Base-by-base conservation (phyloP, 441 rosid species). In the Daphne laureola region DNA sequence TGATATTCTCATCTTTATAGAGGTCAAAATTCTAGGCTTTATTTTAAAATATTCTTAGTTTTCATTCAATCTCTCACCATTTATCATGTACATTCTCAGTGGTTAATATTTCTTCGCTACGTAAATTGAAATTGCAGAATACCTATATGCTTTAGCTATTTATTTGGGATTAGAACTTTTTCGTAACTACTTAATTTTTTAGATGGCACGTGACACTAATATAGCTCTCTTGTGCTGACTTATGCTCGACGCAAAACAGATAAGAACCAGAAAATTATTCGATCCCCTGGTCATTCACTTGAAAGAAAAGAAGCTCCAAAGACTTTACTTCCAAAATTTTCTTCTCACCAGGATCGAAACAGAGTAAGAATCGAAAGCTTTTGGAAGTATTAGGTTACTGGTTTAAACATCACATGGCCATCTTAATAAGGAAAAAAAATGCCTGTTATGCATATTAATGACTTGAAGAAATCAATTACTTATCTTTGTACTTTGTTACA, bases 311-410 rank as follows among this genome's bases (percentile, higher is more conserved):
- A 59, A 64, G 62, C 59, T 53, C 67, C 40, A 55, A 69, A 54
- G 57, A 73, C 74, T 42, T 63, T 67, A 51, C 63, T 54, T 21
- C 55, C 70, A 43, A 81, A 71, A 72, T 61, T 90, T 50, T 72
- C 74, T n/a, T 52, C 36, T 70, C 79, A 54, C 56, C 85, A 63
- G 54, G 69, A 74, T 53, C 76, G 71, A 71, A 73, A 71, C 63
- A 61, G 66, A 88, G 92, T 89, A 61, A 82, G 83, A 53, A 63
- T 31, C 62, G 51, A 36, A 53, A 53, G 43, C 64, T 46, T 61
- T 23, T 56, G 46, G 59, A 53, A 4, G 50, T 56, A 56, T n/a
- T 53, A 42, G 50, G 49, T 50, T 50, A 31, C 36, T 7, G 36
- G 4, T 31, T 31, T 8, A 31, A 31, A 31, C 36, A 1, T 31